These are phyloP conservation scores for Fusarium chlamydosporum DNA, from an alignment of 2,329 filamentous ascomycete species.

Conservation along the genomic window DNA sequence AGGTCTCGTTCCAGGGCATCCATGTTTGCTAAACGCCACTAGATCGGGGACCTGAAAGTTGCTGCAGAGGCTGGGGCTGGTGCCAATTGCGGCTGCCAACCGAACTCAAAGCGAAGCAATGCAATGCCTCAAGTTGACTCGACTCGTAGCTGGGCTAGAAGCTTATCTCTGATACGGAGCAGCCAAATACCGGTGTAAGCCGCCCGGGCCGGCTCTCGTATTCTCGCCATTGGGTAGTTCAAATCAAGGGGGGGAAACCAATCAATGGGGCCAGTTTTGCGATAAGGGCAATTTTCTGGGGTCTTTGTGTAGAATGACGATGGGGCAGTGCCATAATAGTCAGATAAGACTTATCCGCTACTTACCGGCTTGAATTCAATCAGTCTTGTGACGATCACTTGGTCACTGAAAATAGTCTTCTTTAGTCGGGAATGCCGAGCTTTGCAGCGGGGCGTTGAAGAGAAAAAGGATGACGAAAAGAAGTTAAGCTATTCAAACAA, in stretches of 20 bases:
- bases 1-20: constrained; percentile 25
- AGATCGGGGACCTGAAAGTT: constrained; percentile 46
- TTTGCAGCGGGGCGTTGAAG: constrained; percentile 22
- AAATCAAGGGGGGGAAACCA: constrained; percentile 41
- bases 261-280: constrained; percentile 33
- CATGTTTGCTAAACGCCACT: constrained; percentile 42
- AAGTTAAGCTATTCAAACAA: constrained; percentile 27
- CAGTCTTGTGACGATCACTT: constrained; percentile 44
- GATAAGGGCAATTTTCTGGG: constrained; percentile 36
- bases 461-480: constrained; percentile 6
- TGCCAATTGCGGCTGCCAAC: constrained; percentile 33
- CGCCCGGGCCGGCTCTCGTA: constrained; percentile 51
- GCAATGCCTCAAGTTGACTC: neutral
- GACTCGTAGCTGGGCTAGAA: constrained; percentile 10
- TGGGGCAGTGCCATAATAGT: constrained; percentile 28
- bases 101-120: neutral
- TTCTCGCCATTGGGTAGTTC: constrained; percentile 43
- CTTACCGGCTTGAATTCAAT: constrained; percentile 30
- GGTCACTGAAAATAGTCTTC: constrained; percentile 44
- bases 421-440: constrained; percentile 46
- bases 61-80: constrained; percentile 24
- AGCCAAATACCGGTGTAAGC: constrained; percentile 45
- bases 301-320: constrained; percentile 24
- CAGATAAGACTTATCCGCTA: constrained; percentile 45
- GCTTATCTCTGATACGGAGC: constrained; percentile 41